phyloP scores from a whole-genome alignment of 2,329 filamentous ascomycete genomes.

The Cucurbitaria berberidis region DNA sequence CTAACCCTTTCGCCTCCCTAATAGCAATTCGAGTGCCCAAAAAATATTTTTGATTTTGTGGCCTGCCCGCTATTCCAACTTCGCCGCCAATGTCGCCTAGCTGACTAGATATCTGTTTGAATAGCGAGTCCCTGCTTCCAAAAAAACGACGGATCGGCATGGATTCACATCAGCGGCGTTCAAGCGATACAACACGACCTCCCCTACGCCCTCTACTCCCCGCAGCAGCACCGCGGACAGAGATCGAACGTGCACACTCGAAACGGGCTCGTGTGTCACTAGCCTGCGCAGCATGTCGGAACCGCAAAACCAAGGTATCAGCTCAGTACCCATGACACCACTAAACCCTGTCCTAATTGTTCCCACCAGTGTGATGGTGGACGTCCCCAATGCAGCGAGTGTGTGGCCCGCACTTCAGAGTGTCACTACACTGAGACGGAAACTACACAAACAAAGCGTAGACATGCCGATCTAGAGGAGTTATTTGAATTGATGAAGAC shows the following conservation, averaged over 20 bases:
- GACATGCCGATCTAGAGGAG: slow-evolving; percentile 19
- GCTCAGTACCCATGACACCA: not conserved
- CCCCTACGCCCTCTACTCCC: slow-evolving; percentile 22
- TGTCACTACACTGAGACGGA: slow-evolving; percentile 26
- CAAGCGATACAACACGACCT: slow-evolving; percentile 5
- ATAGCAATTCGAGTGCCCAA: too few species aligned
- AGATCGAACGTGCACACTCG: slow-evolving; percentile 6
- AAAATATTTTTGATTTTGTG: too few species aligned
- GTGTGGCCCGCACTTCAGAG: slow-evolving; percentile 12
- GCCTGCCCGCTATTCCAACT: too few species aligned
- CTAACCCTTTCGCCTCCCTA: too few species aligned
- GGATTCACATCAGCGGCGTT: not conserved
- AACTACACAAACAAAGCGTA: slow-evolving; percentile 17
- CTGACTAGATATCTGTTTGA: not conserved
- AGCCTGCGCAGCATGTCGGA: slow-evolving; percentile 25
- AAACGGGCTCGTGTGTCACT: slow-evolving; percentile 21
- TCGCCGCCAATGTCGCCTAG: not conserved
- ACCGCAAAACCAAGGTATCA: slow-evolving; percentile 26
- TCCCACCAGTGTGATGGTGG: slow-evolving; percentile 21
- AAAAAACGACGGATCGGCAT: not conserved
- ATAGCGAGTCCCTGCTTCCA: not conserved
- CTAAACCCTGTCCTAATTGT: slow-evolving; percentile 2
- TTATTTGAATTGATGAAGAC: slow-evolving; percentile 20
- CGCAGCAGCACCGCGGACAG: slow-evolving; percentile 10
- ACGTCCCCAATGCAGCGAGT: slow-evolving; percentile 24